These are phyloP conservation scores for Ilex paraguariensis DNA, from an alignment of 305 asterid genomes.

Conservation along the genomic window DNA sequence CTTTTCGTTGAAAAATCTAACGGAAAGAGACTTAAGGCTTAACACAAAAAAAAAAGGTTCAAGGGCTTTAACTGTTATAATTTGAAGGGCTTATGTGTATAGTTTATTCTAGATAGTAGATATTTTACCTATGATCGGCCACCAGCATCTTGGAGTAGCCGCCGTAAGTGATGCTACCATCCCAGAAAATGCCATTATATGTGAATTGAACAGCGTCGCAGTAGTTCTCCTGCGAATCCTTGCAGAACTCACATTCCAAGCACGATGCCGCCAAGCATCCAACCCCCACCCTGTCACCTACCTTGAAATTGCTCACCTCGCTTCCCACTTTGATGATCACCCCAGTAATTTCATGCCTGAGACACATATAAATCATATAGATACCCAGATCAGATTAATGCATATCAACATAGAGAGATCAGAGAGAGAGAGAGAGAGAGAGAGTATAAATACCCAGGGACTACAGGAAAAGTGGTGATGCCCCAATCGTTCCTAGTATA, in stretches of 20 bases:
- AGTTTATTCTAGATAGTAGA: too few relatives aligned
- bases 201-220: conserved; percentile 65
- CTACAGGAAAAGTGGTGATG: conserved; percentile 82
- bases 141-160: conserved; percentile 81
- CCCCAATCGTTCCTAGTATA: conserved; percentile 75
- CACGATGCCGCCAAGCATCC: conserved; percentile 89
- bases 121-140: conserved; percentile 54
- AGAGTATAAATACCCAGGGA: conserved; percentile 64
- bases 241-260: conserved; percentile 62
- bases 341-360: conserved; percentile 85
- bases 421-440: neutral
- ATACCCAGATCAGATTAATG: neutral
- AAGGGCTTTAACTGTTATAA: too few relatives aligned
- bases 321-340: conserved; percentile 65
- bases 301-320: conserved; percentile 61
- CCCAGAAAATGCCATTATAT: conserved; percentile 86
- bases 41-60: too few relatives aligned
- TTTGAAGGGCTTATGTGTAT: too few relatives aligned
- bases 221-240: conserved; percentile 61
- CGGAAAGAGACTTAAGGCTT: too few relatives aligned
- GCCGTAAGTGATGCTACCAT: conserved; percentile 83
- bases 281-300: conserved; percentile 75
- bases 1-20: too few relatives aligned
- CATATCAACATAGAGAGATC: neutral
- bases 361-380: too few relatives aligned